Evolutionary conservation across 306 rosid species (phyloP), one percentile per base, ranked within the genome.

Genomic region (Lithocarpus polystachyus): DNA sequence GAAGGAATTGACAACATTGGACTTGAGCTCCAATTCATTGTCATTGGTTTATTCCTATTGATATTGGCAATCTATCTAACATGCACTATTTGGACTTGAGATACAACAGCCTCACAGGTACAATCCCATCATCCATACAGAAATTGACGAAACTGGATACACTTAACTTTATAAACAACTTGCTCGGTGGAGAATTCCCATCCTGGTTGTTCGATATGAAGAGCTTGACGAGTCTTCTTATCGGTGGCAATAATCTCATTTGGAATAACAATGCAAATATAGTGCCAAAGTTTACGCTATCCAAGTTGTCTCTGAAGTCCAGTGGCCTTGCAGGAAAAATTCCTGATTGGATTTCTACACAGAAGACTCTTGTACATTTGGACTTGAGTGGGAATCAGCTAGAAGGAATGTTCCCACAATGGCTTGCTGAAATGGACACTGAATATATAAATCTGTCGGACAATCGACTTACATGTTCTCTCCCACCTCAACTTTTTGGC

Each of bases 381-480:
- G 81, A 82, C 74, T 82, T 77, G 81, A 82, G 85, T 20, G 54
- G 64, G 71, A 82, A 82, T 59, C 52, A 82, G 71, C 78, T 82
- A 1, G 74, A 72, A 76, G 85, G 85, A 71, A 13, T 9, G 4
- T 77, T 82, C 55, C 85, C 85, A 61, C 54, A 51, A 37, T 82
- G 85, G 81, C 81, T 82, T 13, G 85, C 85, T 53, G 55, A 82
- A 53, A 82, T 82, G 78, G 24, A 72, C 6, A 18, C 40, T 10
- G 81, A 81, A 15, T 37, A 26, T 74, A 82, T 82, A 7, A 19
- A 62, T 53, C 81, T 82, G 51, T 82, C 85, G 13, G 85, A 77
- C 24, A 82, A 82, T 61, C 26, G 73, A 28, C 64, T 82, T 28
- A 71, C 70, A 28, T 81, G 85, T 37, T 54, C 78, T 71, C 81